Base-by-base conservation (phyloP, 768 basidiomycete genomes). In the Galerina sulciceps region DNA sequence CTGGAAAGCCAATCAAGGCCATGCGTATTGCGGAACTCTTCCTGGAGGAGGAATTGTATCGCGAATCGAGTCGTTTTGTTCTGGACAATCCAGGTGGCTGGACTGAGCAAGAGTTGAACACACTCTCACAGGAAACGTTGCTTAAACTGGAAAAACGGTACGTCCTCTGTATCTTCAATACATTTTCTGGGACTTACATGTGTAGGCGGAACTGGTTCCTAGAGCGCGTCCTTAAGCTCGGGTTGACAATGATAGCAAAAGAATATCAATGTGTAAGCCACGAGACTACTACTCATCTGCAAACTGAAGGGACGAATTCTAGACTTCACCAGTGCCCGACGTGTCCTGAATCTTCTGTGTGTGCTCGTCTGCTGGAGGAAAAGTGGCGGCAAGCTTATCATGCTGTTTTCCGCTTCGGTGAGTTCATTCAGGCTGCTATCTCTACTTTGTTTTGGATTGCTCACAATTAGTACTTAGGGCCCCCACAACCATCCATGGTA, bases 301-400 rank as follows among this genome's bases (percentile, higher is more conserved):
- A 13, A 37, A 23, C 17, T 40, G n/a, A 3, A 52, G 18, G 14
- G 37, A 51, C 13, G 45, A 31, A 17, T 20, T 52, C 42, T 55
- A 26, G 23, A 34, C 37, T 36, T 23, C 36, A 52, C 14, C 66
- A 96, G 94, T 93, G 93, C 59, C 69, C 83, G 2, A 87, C 92
- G 6, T 98, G 95, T 69, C 92, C 92, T 10, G 95, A 98, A 61
- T 75, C 93, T 6, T 43, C 80, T 0, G 81, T 72, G 15, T 98
- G 95, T 69, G 96, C 95, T 15, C 85, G 88, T 11, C 74, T 91
- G 4, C 81, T 97, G 8, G 94, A 96, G 65, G 95, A 98, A 59
- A 96, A 96, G 70, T 98, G 94, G 94, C 79, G 86, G 41, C 91
- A 93, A 66, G 94, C 93, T 0, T 95, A 95, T 67, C 83, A 88